Evolutionary conservation across 345 rosid genomes (phyloP).

Genomic region (Cardiospermum halicacabum): DNA sequence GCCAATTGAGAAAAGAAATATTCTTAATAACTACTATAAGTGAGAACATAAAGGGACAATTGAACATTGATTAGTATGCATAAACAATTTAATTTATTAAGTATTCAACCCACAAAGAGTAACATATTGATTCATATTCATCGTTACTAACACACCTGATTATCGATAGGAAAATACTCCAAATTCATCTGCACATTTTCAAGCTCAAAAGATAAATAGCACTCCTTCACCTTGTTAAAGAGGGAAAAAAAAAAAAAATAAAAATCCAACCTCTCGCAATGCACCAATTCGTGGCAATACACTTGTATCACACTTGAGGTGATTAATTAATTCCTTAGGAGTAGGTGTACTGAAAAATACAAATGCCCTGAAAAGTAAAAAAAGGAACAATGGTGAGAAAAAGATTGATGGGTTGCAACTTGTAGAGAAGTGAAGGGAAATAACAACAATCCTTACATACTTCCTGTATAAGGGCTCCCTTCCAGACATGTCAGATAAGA

Average conservation of each 20-base stretch:
- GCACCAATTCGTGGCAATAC: conserved; percentile 90
- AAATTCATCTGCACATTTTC: conserved; percentile 66
- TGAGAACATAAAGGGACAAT: background rate
- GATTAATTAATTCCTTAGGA: conserved; percentile 76
- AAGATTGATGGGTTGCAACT: conserved; percentile 9
- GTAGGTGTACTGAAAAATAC: conserved; percentile 76
- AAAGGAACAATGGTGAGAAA: conserved; percentile 10
- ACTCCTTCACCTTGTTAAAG: too few relatives aligned
- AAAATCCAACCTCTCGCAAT: conserved; percentile 72
- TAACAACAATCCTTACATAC: conserved; percentile 34
- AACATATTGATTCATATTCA: background rate
- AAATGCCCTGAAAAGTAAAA: conserved; percentile 50
- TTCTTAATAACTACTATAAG: background rate
- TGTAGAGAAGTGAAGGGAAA: background rate
- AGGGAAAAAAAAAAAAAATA: conserved; percentile 1
- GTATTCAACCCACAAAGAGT: background rate
- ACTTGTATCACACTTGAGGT: conserved; percentile 78
- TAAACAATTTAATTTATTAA: conserved; percentile 3
- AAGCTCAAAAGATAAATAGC: conserved; percentile 7
- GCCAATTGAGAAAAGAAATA: conserved; percentile 14
- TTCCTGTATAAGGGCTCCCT: conserved; percentile 89
- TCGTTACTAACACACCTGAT: conserved; percentile 45
- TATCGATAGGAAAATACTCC: conserved; percentile 89
- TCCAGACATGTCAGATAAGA: conserved; percentile 98
- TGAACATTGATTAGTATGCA: background rate